Conservation (phyloP, 2,329 filamentous ascomycete genomes). For the Ophiocordyceps unilateralis region DNA sequence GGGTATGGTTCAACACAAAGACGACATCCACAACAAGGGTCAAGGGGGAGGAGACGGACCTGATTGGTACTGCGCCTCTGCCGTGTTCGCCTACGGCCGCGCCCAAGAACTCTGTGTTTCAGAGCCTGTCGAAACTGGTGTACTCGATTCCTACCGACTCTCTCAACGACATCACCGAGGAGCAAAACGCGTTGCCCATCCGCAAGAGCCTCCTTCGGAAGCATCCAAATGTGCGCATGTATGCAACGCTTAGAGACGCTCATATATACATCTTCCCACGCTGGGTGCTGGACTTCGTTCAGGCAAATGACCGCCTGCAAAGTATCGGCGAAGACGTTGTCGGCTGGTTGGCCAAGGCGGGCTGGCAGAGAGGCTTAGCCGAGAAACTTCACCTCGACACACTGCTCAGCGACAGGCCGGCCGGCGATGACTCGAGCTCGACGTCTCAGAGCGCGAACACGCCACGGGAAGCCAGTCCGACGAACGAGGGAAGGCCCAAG, state of each 20-base stretch:
- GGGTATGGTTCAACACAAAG: slow-evolving; percentile 84
- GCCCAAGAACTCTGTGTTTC: slow-evolving; percentile 43
- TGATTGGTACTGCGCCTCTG: slow-evolving; percentile 62
- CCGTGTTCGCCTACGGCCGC: slow-evolving; percentile 27
- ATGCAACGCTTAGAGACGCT: slow-evolving; percentile 73
- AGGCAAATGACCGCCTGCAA: slow-evolving; percentile 64
- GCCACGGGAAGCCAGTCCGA: slow-evolving; percentile 8
- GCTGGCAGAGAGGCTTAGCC: slow-evolving; percentile 69
- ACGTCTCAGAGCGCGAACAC: slow-evolving; percentile 12
- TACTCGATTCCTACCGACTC: slow-evolving; percentile 79
- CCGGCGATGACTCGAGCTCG: slow-evolving; percentile 20
- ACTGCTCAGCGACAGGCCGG: slow-evolving; percentile 28
- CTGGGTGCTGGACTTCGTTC: slow-evolving; percentile 77
- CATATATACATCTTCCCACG: slow-evolving; percentile 89
- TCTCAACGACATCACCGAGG: slow-evolving; percentile 65
- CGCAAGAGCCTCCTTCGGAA: slow-evolving; percentile 60
- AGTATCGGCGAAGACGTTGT: slow-evolving; percentile 83
- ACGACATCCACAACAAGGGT: slow-evolving; percentile 49
- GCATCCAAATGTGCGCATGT: slow-evolving; percentile 61
- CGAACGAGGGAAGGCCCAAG: slow-evolving; percentile 4
- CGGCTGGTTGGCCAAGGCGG: slow-evolving; percentile 89
- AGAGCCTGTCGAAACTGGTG: slow-evolving; percentile 60
- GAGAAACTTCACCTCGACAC: slow-evolving; percentile 60
- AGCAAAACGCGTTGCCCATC: slow-evolving; percentile 54
- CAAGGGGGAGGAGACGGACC: slow-evolving; percentile 87